Base-by-base conservation (phyloP, 495 filamentous ascomycete species). In the Monascus purpureus region DNA sequence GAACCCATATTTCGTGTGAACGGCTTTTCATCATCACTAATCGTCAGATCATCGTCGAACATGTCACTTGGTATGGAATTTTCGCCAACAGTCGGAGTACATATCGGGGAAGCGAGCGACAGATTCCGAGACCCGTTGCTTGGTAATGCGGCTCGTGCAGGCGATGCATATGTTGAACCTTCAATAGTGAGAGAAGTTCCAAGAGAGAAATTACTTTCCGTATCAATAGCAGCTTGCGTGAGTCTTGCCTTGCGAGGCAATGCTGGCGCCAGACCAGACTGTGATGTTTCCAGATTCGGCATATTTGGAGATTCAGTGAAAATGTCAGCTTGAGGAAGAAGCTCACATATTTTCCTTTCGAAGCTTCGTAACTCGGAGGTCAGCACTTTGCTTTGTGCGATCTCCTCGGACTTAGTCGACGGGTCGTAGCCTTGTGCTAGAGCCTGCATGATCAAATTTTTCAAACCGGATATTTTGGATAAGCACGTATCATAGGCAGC, bases 1-100 rank as follows among this genome's bases (percentile, higher is more conserved):
- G 53, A 61, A n/a, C 55, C 65, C 64, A 70, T 70, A 24, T 57
- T 61, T 29, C 56, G 46, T 9, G 63, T 60, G 25, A 70, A 61
- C 19, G 47, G 31, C 12, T 59, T 49, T 14, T 64, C 61, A 11
- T 44, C 39, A 14, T 38, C 34, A 32, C 35, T 28, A 0, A 32
- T 31, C 32, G 39, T 37, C 11, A 37, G 25, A 13, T 48, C 42
- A 25, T 48, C 40, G 13, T 46, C 33, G 12, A 49, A 41, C 29
- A 46, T 39, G 1, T 17, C 12, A 15, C 39, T 30, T 13, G 17
- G n/a, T 13, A 19, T 35, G 2, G 30, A 13, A 9, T n/a, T 33
- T n/a, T 29, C 25, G 20, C 39, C 36, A 5, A 28, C 8, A 6
- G 23, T 39, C n/a, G 17, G 42, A 11, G 34, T 20, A 13, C 23